phyloP scores from a whole-genome alignment of 1,139 yeast genomes.

The Schizosaccharomyces versatilis region DNA sequence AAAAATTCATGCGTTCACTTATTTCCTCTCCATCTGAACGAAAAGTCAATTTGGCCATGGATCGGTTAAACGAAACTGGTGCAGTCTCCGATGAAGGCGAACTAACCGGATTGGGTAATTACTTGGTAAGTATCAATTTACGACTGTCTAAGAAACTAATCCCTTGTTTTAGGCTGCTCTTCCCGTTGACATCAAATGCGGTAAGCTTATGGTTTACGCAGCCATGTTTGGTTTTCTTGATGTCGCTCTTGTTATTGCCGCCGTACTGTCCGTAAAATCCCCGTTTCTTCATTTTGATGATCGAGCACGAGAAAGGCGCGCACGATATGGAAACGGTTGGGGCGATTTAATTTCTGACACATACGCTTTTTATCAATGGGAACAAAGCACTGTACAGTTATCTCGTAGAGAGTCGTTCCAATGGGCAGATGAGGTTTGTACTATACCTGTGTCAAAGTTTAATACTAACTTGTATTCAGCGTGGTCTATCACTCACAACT shows the following conservation, averaged over 20 bases:
- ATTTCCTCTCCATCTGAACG: conserved; percentile 54
- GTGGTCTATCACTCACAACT: conserved; percentile 39
- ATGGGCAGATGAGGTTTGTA: neutral
- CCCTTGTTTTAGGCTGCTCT: conserved; percentile 25
- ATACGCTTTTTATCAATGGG: conserved; percentile 33
- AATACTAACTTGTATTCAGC: conserved; percentile 16
- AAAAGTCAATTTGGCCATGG: conserved; percentile 41
- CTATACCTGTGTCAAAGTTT: too few relatives aligned
- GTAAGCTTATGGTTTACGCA: conserved; percentile 58
- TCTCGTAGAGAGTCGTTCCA: conserved; percentile 7
- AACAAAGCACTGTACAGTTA: conserved; percentile 16
- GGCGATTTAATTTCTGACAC: conserved; percentile 63
- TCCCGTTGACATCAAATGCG: conserved; percentile 72
- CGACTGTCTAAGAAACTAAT: conserved; percentile 31
- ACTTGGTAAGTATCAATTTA: conserved; percentile 23
- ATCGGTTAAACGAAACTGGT: conserved; percentile 45
- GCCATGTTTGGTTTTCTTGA: conserved; percentile 72
- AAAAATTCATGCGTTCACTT: conserved; percentile 46
- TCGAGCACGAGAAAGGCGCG: conserved; percentile 31
- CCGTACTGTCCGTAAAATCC: conserved; percentile 48
- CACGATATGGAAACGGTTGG: conserved; percentile 22
- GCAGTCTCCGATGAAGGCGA: conserved; percentile 32
- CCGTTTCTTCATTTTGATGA: conserved; percentile 53
- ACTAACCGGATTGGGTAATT: conserved; percentile 61
- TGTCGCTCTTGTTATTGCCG: conserved; percentile 48